These are phyloP conservation scores for Globisporangium viniferum DNA, from an alignment of 352 stramenopile genomes.

Conservation along the genomic window DNA sequence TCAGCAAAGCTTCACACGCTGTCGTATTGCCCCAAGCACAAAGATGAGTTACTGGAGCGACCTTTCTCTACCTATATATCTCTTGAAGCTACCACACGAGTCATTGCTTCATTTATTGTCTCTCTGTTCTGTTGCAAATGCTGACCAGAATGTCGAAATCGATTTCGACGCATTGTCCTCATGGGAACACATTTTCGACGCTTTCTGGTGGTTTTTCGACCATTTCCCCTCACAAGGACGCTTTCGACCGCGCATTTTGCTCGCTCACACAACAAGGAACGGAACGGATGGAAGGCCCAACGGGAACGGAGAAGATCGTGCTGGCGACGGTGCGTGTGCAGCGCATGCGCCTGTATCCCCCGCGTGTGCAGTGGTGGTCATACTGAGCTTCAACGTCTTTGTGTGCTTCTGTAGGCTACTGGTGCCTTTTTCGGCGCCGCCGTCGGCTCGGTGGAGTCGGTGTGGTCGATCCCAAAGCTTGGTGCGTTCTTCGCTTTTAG, in stretches of 20 bases:
- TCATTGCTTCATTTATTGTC: not conserved
- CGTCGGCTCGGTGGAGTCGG: constrained; percentile 75
- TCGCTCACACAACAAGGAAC: constrained; percentile 5
- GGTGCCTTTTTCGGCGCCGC: constrained; percentile 78
- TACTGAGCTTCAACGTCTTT: not conserved
- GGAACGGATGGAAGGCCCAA: constrained; percentile 53
- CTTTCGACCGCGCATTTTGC: constrained; percentile 6
- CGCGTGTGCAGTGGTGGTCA: no score
- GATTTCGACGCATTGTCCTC: not conserved
- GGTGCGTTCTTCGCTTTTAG: constrained; percentile 31
- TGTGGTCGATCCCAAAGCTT: constrained; percentile 87
- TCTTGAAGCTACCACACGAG: not conserved
- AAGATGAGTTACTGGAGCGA: constrained; percentile 42
- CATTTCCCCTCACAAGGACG: not conserved
- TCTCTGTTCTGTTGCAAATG: not conserved
- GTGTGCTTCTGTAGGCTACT: constrained; percentile 34
- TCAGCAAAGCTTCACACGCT: constrained; percentile 92
- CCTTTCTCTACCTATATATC: not conserved
- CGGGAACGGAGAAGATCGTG: constrained; percentile 78
- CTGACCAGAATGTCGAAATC: not conserved
- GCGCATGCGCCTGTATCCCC: no score
- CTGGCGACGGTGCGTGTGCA: constrained; percentile 48
- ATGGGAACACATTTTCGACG: not conserved
- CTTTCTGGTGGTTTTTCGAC: constrained; percentile 7
- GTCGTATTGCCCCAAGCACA: constrained; percentile 93